phyloP scores from a whole-genome alignment of 345 rosid genomes.

The Atalantia buxifolia region DNA sequence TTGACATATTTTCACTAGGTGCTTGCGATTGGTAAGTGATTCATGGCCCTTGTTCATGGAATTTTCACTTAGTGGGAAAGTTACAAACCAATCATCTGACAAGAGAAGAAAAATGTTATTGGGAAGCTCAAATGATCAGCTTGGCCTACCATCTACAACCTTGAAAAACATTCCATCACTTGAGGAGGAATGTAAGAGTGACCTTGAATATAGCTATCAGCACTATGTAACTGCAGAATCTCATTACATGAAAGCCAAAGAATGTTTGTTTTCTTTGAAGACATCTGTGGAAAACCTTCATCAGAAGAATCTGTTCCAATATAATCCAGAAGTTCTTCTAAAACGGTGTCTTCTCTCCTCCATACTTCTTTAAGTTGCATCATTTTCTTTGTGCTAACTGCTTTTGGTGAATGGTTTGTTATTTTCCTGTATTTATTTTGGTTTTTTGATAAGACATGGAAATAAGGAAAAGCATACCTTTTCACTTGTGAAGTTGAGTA shows the following conservation, averaged over 20 bases:
- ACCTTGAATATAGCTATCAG: slow-evolving; percentile 7
- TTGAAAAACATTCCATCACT: slow-evolving; percentile 3
- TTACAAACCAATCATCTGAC: slow-evolving; percentile 24
- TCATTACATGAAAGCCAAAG: slow-evolving; percentile 48
- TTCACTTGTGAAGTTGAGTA: neutral
- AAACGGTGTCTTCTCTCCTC: slow-evolving; percentile 46
- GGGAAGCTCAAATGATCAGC: slow-evolving; percentile 23
- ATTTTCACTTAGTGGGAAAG: slow-evolving; percentile 30
- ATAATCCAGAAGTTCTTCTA: slow-evolving; percentile 74
- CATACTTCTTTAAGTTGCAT: slow-evolving; percentile 4
- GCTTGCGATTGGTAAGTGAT: slow-evolving; percentile 51
- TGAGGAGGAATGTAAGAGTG: slow-evolving; percentile 17
- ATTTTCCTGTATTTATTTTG: neutral
- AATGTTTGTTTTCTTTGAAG: slow-evolving; percentile 77
- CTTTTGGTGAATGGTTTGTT: neutral
- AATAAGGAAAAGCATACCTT: neutral
- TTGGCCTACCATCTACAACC: slow-evolving; percentile 9
- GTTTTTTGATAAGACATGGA: neutral
- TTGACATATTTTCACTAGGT: slow-evolving; percentile 32
- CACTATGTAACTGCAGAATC: slow-evolving; percentile 16
- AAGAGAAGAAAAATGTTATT: slow-evolving; percentile 51
- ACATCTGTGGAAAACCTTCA: slow-evolving; percentile 59
- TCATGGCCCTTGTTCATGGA: slow-evolving; percentile 55
- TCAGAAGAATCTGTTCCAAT: slow-evolving; percentile 66
- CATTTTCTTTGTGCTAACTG: neutral